Evolutionary conservation across 2,329 filamentous ascomycete genomes (phyloP).

Genomic region (Emergomyces pasteurianus): DNA sequence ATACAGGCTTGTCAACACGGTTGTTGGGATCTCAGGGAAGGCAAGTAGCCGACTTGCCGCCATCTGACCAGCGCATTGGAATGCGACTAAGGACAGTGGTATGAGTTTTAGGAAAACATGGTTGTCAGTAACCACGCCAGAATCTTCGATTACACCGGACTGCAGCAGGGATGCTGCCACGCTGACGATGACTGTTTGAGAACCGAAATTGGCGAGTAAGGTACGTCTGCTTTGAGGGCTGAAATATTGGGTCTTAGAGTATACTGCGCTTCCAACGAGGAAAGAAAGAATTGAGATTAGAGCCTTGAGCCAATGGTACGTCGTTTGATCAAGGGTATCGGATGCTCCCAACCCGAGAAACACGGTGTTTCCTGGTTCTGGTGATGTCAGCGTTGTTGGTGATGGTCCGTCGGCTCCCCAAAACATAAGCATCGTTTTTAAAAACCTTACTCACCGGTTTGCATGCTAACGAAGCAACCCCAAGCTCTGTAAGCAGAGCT

Average conservation of each 20-base stretch:
- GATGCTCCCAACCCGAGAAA: conserved; percentile 36
- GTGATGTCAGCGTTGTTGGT: background rate
- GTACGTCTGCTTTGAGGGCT: conserved; percentile 25
- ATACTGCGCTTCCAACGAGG: conserved; percentile 31
- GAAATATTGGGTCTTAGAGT: conserved; percentile 27
- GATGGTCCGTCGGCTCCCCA: background rate
- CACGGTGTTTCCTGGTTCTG: conserved; percentile 32
- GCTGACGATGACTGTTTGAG: conserved; percentile 28
- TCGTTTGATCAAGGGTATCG: conserved; percentile 25
- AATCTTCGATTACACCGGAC: conserved; percentile 26
- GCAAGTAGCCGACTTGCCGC: conserved; percentile 30
- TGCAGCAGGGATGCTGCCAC: conserved; percentile 31
- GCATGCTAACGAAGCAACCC: conserved; percentile 38
- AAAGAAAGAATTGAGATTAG: conserved; percentile 31
- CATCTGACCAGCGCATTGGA: conserved; percentile 35
- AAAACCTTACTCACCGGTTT: conserved; percentile 31
- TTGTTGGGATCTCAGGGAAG: conserved; percentile 35
- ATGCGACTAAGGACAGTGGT: conserved; percentile 32
- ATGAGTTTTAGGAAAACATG: conserved; percentile 29
- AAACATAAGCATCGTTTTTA: background rate
- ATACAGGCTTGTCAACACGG: conserved; percentile 36
- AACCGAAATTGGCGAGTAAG: conserved; percentile 30
- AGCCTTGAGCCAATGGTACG: conserved; percentile 35
- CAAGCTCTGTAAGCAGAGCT: conserved; percentile 36
- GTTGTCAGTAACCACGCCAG: conserved; percentile 1